A percentile compares a stretch with the other conserved stretches of the same genome.
Evolutionary conservation across 306 rosid species (phyloP).

Genomic region (Quercus bicolor): DNA sequence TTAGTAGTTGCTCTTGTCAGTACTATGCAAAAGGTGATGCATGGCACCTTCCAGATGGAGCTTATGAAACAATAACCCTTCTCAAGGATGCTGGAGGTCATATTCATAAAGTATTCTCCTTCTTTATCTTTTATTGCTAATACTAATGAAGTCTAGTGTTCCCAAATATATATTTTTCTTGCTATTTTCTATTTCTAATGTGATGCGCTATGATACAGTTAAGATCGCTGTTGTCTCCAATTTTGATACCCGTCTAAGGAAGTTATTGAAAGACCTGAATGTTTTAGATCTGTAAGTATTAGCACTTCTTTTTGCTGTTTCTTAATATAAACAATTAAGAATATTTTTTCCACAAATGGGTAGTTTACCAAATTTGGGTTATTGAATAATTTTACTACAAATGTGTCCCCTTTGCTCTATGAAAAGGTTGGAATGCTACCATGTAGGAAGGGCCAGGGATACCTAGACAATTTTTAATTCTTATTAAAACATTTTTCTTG

Average conservation of each 20-base stretch:
- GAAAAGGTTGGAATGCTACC: background rate
- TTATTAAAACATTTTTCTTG: background rate
- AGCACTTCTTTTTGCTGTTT: slow-evolving; percentile 6
- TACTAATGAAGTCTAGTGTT: slow-evolving; percentile 7
- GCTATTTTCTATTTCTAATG: slow-evolving; percentile 35
- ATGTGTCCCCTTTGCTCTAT: background rate
- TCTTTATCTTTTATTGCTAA: background rate
- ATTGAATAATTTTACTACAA: background rate
- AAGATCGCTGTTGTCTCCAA: slow-evolving; percentile 95
- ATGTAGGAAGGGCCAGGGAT: background rate
- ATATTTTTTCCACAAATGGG: background rate
- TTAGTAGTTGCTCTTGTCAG: slow-evolving; percentile 38
- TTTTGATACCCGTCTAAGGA: slow-evolving; percentile 86
- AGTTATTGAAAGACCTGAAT: slow-evolving; percentile 75
- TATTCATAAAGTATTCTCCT: slow-evolving; percentile 9
- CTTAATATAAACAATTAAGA: background rate
- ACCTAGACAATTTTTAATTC: background rate
- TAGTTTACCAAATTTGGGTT: background rate
- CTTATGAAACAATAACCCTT: slow-evolving; percentile 65
- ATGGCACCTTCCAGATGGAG: slow-evolving; percentile 79
- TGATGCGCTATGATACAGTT: slow-evolving; percentile 49
- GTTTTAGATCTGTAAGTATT: slow-evolving; percentile 75
- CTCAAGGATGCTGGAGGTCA: slow-evolving; percentile 95
- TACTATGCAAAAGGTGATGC: slow-evolving; percentile 83
- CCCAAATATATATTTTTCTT: slow-evolving; percentile 6